Base-by-base conservation (phyloP, 495 filamentous ascomycete species). In the Collariella sp. region DNA sequence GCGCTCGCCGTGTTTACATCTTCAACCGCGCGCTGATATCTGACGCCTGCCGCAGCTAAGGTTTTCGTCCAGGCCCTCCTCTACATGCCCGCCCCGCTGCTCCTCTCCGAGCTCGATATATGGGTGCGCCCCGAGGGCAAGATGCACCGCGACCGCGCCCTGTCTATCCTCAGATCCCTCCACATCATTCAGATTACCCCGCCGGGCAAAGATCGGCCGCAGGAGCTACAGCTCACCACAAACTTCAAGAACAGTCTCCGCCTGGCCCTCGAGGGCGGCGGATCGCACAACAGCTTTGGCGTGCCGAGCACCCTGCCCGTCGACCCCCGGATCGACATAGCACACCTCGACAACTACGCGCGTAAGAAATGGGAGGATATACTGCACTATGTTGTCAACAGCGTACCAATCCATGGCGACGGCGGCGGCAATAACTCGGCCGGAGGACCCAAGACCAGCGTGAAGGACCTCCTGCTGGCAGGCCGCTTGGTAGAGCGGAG, bases 321-420 rank as follows among this genome's bases (percentile, higher is more conserved):
- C 29, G 75, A 81, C 15, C 69, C 74, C 36, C 70, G 73, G 33
- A 76, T 93, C 23, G 76, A 82, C 19, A 69, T 89, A 5, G 59
- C 73, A 19, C 86, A 83, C 62, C 76, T 98, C n/a, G 94, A 98
- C 58, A 74, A 81, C 24, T 96, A 90, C 70, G 91, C 91, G 13
- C 78, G 85, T 44, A 79, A 76, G 56, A 91, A 96, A 63, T 98
- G 94, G 88, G 94, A 98, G 67, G 84, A 88, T 7, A 94, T 98
- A 10, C 71, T 97, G 31, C 90, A 95, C 66, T 98, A 91, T 65
- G 91, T 98, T 70, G 93, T 98, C 29, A 64, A 77, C 67, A 69
- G 76, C 59, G 69, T 78, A 68, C 62, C 78, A 38, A 51, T 56
- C 10, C 41, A 57, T 0, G 52, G 52, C 4, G 51, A 78, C 56